phyloP scores from a whole-genome alignment of 495 filamentous ascomycete genomes.

The Daldinia caldariorum region DNA sequence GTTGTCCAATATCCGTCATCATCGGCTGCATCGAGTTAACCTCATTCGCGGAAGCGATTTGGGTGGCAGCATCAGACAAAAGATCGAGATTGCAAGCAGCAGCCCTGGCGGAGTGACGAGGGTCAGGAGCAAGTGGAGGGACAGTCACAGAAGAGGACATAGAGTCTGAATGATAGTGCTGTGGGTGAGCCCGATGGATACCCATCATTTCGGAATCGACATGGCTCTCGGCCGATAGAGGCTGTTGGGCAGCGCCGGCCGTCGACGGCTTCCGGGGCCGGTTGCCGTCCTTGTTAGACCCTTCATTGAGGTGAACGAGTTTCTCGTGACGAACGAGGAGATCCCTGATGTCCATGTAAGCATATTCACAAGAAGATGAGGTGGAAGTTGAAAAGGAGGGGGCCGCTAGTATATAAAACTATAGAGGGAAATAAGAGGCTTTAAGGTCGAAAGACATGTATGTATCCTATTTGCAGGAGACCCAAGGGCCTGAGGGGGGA shows the following conservation, averaged over 20 bases:
- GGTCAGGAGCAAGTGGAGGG: conserved; percentile 52
- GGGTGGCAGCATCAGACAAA: conserved; percentile 62
- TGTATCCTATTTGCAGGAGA: conserved; percentile 27
- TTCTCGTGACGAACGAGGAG: conserved; percentile 77
- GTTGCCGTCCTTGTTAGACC: conserved; percentile 57
- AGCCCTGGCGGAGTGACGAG: conserved; percentile 54
- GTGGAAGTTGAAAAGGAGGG: conserved; percentile 21
- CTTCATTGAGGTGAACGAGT: conserved; percentile 74
- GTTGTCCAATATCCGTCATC: conserved; percentile 55
- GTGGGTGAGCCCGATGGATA: conserved; percentile 49
- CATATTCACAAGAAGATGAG: conserved; percentile 48
- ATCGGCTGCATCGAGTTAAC: conserved; percentile 59
- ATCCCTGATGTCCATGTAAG: conserved; percentile 71
- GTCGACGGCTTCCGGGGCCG: conserved; percentile 59
- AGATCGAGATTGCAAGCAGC: conserved; percentile 62
- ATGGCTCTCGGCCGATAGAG: conserved; percentile 52
- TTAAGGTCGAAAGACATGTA: conserved; percentile 30
- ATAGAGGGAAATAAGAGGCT: conserved; percentile 31
- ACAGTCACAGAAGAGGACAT: conserved; percentile 52
- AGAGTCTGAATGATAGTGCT: conserved; percentile 51
- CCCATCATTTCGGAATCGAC: conserved; percentile 58
- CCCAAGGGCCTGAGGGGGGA: conserved; percentile 17
- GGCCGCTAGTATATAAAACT: conserved; percentile 26
- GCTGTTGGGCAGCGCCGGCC: conserved; percentile 48
- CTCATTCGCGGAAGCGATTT: conserved; percentile 60